phyloP scores from a whole-genome alignment of 352 stramenopile species.

The Heterotrichella gracilis region DNA sequence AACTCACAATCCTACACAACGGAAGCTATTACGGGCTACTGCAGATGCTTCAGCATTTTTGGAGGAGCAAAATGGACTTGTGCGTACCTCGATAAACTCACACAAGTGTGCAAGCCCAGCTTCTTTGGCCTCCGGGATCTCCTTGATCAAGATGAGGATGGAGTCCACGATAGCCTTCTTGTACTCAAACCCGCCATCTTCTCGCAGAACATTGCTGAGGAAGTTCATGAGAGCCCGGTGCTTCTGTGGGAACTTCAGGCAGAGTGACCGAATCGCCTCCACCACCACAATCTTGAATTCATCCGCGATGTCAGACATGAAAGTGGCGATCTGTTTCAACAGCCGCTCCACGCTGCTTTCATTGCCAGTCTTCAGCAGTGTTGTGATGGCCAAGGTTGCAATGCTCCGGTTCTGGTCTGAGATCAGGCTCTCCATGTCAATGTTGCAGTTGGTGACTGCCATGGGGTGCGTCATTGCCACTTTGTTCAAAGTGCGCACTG shows the following conservation, averaged over 20 bases:
- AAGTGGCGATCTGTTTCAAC: constrained; percentile 70
- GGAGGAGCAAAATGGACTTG: too few species aligned
- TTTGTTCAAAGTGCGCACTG: constrained; percentile 68
- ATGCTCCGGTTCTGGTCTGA: constrained; percentile 80
- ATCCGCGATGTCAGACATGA: constrained; percentile 92
- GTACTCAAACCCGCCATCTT: constrained; percentile 81
- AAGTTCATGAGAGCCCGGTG: constrained; percentile 84
- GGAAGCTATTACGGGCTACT: too few species aligned
- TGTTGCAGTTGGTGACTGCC: constrained; percentile 79
- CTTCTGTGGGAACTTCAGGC: constrained; percentile 85
- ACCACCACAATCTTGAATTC: constrained; percentile 99
- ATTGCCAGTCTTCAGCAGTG: constrained; percentile 80
- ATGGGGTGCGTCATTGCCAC: constrained; percentile 51
- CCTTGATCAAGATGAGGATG: constrained; percentile 74
- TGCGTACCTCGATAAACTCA: constrained; percentile 99
- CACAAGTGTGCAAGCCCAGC: constrained; percentile 74
- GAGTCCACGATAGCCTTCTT: constrained; percentile 91
- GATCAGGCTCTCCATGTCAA: constrained; percentile 87
- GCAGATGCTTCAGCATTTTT: too few species aligned
- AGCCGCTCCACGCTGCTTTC: constrained; percentile 39
- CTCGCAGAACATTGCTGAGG: constrained; percentile 77
- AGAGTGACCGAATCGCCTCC: constrained; percentile 71
- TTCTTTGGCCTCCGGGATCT: constrained; percentile 86
- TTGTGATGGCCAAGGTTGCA: constrained; percentile 90
- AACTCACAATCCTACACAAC: constrained; percentile 53